These are phyloP conservation scores for Rhodamnia rubescens DNA, from an alignment of 345 rosid species.

Conservation along the genomic window DNA sequence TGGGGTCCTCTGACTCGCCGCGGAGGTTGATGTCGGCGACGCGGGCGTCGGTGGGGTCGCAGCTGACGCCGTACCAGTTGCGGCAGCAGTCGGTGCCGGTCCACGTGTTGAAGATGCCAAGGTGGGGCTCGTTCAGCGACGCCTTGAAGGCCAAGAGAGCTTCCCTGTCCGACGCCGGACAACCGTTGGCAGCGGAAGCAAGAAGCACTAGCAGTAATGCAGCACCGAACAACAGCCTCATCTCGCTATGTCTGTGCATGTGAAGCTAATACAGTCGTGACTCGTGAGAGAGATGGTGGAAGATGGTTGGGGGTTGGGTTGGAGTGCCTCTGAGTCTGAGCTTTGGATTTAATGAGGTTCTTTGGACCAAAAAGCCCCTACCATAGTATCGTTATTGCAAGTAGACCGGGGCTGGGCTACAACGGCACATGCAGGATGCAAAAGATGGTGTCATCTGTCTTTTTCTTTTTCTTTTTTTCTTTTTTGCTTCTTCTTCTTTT, in stretches of 20 bases:
- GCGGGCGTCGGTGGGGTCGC: constrained; percentile 51
- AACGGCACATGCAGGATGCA: background rate
- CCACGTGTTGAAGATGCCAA: constrained; percentile 79
- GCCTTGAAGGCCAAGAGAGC: constrained; percentile 55
- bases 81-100: constrained; percentile 51
- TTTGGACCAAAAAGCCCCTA: background rate
- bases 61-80: constrained; percentile 77
- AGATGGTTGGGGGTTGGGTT: background rate
- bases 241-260: background rate
- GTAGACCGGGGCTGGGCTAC: background rate
- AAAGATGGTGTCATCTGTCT: background rate
- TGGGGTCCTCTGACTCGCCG: constrained; percentile 88
- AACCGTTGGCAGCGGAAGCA: constrained; percentile 17
- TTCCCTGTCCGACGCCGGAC: constrained; percentile 44
- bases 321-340: background rate
- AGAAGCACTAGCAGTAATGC: background rate
- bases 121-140: constrained; percentile 51
- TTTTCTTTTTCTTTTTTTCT: too few species aligned
- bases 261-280: too few species aligned
- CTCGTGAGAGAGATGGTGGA: background rate
- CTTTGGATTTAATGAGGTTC: background rate
- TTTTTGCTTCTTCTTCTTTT: too few species aligned
- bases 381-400: background rate
- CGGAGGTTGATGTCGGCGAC: constrained; percentile 79
- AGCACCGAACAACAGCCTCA: background rate